A percentile compares a stretch with the other conserved stretches of the same genome.
phyloP scores from a whole-genome alignment of 192 early-diverging fungal genomes.

The Entophlyctis luteolus region DNA sequence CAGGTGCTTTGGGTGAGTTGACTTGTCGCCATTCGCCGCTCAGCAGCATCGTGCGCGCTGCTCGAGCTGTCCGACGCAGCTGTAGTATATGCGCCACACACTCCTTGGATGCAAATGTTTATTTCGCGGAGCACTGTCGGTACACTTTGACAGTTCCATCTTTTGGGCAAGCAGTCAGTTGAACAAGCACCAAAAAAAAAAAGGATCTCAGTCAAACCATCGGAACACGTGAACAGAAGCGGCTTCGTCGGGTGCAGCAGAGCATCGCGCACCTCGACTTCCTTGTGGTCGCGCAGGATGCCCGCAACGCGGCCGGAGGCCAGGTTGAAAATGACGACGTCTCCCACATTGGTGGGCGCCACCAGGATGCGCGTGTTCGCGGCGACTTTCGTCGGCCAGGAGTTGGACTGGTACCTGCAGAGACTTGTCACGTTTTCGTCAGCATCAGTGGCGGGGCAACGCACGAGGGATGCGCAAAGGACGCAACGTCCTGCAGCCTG shows the following conservation, averaged over 20 bases:
- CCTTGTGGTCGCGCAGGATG: slow-evolving; percentile 83
- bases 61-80: too few species aligned
- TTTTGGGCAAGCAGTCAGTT: not conserved
- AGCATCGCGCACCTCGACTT: slow-evolving; percentile 89
- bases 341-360: slow-evolving; percentile 85
- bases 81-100: too few species aligned
- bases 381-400: slow-evolving; percentile 88
- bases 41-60: too few species aligned
- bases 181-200: not conserved
- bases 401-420: slow-evolving; percentile 79
- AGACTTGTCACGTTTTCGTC: too few species aligned
- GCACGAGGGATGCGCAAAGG: slow-evolving; percentile 48
- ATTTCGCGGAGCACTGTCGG: too few species aligned
- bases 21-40: too few species aligned
- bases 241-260: slow-evolving; percentile 80
- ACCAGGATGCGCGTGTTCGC: slow-evolving; percentile 84
- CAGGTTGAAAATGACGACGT: slow-evolving; percentile 80
- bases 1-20: too few species aligned
- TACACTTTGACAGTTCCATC: slow-evolving; percentile 40
- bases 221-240: slow-evolving; percentile 78
- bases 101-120: too few species aligned
- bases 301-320: slow-evolving; percentile 70
- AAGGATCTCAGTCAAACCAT: slow-evolving; percentile 49
- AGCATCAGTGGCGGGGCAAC: too few species aligned
- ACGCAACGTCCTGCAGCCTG: slow-evolving; percentile 69